phyloP scores from a whole-genome alignment of 192 early-diverging fungal species.

The Umbelopsis sp. region DNA sequence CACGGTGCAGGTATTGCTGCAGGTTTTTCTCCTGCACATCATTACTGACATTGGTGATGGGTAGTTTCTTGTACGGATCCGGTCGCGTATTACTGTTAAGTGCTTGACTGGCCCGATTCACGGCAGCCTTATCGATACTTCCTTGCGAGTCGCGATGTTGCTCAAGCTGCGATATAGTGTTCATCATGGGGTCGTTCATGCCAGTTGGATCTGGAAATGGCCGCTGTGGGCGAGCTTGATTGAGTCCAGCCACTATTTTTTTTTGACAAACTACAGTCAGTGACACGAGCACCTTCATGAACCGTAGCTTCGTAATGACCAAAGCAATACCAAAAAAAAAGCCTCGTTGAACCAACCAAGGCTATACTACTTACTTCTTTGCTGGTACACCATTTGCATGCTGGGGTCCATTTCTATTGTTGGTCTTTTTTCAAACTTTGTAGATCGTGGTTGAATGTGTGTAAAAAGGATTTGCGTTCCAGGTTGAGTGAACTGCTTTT shows the following conservation, averaged over 20 bases:
- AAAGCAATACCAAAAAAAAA: no score
- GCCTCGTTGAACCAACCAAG: no score
- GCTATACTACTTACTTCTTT: neutral
- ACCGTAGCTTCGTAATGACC: no score
- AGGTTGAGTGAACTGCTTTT: no score
- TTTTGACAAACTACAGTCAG: neutral
- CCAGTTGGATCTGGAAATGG: neutral
- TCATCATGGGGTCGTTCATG: neutral
- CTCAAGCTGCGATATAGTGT: neutral
- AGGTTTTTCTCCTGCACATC: constrained; percentile 32
- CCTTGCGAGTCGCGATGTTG: neutral
- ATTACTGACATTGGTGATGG: constrained; percentile 11
- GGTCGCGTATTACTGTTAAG: neutral
- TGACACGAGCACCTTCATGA: no score
- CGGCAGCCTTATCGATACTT: neutral
- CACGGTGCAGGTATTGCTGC: constrained; percentile 46
- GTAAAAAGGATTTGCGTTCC: neutral
- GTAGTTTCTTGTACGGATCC: constrained; percentile 12
- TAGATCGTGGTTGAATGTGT: neutral
- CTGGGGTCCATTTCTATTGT: neutral
- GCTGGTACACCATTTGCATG: constrained; percentile 6
- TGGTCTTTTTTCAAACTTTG: no score
- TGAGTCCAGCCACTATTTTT: neutral
- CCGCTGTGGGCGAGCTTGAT: neutral
- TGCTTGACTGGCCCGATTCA: constrained; percentile 1